Evolutionary conservation across 768 basidiomycete genomes (phyloP), one percentile per base, ranked within the genome.

Genomic region (Mycena crocata): DNA sequence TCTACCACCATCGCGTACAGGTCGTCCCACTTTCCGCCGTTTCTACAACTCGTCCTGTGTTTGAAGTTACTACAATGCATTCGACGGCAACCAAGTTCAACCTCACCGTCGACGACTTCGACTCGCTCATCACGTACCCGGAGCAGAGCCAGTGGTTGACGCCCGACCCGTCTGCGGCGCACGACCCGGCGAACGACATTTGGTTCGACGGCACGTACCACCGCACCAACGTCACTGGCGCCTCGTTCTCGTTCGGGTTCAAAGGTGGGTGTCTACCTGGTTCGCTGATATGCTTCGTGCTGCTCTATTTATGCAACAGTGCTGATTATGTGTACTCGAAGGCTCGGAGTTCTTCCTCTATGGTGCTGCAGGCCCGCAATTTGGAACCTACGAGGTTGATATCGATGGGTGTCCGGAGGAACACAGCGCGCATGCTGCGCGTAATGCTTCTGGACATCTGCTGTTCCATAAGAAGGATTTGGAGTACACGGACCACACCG

Each of bases 171-270:
- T 69, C 70, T 14, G 59, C 57, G 19, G 62, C 48, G 26, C 70
- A 14, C 12, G 49, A 60, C 44, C 61, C 63, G 8, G 57, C 54
- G 24, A 40, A 54, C 26, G 59, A 49, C 42, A 49, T 50, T n/a
- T 71, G 70, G 70, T 64, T 67, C 17, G 67, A 69, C 68, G 54
- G 23, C 24, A 71, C 70, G 39, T 68, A 61, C 34, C 70, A 71
- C 40, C 46, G 45, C 23, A 68, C 67, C 9, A 71, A 67, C 35
- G 59, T 64, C 37, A 57, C 52, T 2, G 63, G 63, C 14, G 67
- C 63, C n/a, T 56, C 51, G 5, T 62, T 71, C 39, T 51, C 45
- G 14, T 71, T 64, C 34, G 28, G 14, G 5, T 71, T 71, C 66
- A 68, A 49, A 55, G 69, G 69, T 64, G 44, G 24, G 64, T 49